Conservation (phyloP, 305 asterid species). For the Fraxinus dipetala region DNA sequence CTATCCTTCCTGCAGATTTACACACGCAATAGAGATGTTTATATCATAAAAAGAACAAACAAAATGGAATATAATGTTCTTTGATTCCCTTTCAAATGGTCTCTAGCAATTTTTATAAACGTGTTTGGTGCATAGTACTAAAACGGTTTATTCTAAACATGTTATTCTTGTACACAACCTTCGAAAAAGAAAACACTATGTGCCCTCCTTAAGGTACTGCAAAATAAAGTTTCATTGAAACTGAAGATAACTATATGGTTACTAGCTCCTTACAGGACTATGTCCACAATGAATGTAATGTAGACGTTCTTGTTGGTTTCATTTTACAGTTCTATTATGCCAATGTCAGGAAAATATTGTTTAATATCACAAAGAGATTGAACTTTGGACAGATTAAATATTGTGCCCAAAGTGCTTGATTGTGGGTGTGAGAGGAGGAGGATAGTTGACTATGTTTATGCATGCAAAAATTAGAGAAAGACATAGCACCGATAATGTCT, state of each 20-base stretch:
- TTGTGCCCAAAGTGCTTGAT: conserved; percentile 8
- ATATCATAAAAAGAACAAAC: conserved; percentile 1
- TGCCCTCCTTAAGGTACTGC: not conserved
- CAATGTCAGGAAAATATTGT: too few relatives aligned
- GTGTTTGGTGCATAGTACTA: not conserved
- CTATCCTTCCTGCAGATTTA: conserved; percentile 64
- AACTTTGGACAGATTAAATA: not conserved
- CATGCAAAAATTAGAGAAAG: conserved; percentile 31
- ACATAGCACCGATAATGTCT: conserved; percentile 1
- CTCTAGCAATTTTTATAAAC: not conserved
- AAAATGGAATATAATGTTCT: conserved; percentile 8
- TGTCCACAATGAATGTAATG: not conserved
- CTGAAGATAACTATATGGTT: not conserved
- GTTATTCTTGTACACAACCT: not conserved
- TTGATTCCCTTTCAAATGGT: not conserved
- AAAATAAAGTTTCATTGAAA: not conserved
- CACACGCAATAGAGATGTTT: not conserved
- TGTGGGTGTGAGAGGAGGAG: conserved; percentile 1
- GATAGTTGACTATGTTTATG: conserved; percentile 21
- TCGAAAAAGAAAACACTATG: not conserved
- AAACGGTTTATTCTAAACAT: not conserved
- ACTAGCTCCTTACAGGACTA: not conserved
- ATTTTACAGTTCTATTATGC: not conserved
- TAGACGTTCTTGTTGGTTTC: not conserved
- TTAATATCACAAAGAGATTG: not conserved